Evolutionary conservation across 1,139 yeast genomes (phyloP).

Genomic region (Saccharomyces hybrid): DNA sequence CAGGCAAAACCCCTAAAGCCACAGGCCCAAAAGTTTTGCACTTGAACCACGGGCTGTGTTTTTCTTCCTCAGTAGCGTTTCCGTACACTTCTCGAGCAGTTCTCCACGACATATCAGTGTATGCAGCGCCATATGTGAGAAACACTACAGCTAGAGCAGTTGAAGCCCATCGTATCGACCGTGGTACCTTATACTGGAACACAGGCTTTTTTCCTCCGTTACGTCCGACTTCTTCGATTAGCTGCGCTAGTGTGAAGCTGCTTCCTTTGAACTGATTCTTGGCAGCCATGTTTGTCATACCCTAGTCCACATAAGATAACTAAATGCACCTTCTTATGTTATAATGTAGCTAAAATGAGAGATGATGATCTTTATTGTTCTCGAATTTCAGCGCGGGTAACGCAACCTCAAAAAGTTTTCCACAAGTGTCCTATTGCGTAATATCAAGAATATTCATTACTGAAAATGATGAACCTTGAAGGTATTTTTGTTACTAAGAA

Average conservation of each 20-base stretch:
- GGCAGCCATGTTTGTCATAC: not conserved
- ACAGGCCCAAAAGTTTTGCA: conserved; percentile 22
- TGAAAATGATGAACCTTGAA: not conserved
- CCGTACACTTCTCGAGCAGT: conserved; percentile 18
- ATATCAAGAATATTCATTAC: not conserved
- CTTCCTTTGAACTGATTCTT: not conserved
- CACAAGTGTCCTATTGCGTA: not conserved
- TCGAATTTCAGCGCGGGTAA: not conserved
- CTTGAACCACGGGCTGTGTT: conserved; percentile 12
- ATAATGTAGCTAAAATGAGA: not conserved
- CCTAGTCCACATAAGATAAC: not conserved
- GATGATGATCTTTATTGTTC: not conserved
- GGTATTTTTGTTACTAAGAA: not conserved
- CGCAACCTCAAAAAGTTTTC: not conserved
- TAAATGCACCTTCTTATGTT: not conserved
- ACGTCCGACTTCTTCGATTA: not conserved
- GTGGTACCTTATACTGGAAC: conserved; percentile 19
- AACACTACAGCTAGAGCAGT: conserved; percentile 24
- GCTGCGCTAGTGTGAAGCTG: not conserved
- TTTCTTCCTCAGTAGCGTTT: conserved; percentile 13
- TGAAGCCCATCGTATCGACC: conserved; percentile 20
- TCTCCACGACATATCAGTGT: conserved; percentile 25
- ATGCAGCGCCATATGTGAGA: conserved; percentile 25
- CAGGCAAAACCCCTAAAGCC: conserved; percentile 23
- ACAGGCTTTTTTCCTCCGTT: conserved; percentile 19